Evolutionary conservation across 176 grass and related monocot species (phyloP).

Genomic region (Dendrocalamus sinicus): DNA sequence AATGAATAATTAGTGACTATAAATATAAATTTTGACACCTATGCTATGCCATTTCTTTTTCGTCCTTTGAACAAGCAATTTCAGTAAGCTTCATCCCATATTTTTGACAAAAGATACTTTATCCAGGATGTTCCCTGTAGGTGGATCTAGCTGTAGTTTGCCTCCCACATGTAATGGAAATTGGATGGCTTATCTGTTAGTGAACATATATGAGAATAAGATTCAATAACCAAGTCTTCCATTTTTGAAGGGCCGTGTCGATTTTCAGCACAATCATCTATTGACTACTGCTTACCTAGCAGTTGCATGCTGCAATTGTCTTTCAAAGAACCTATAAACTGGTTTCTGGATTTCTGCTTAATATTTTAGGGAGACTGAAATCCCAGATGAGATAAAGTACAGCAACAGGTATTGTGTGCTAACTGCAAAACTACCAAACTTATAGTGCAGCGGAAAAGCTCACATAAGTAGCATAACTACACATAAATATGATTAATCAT

Average conservation of each 20-base stretch:
- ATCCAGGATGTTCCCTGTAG: not conserved
- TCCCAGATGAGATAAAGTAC: not conserved
- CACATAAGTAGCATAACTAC: not conserved
- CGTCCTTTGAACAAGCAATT: not conserved
- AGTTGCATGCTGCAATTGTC: not conserved
- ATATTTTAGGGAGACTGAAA: not conserved
- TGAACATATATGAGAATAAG: not conserved
- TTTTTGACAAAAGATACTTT: not conserved
- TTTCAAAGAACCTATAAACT: not conserved
- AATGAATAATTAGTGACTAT: not conserved
- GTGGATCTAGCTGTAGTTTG: not conserved
- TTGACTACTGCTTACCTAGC: not conserved
- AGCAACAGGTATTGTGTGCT: not conserved
- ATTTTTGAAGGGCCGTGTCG: slow-evolving; percentile 5
- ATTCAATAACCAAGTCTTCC: not conserved
- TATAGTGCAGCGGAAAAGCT: not conserved
- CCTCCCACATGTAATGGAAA: not conserved
- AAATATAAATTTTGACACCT: not conserved
- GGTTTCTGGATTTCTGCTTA: not conserved
- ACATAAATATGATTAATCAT: not conserved
- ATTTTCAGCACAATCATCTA: not conserved
- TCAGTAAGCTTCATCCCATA: not conserved
- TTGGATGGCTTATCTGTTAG: not conserved
- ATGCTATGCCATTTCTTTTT: not conserved
- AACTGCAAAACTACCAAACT: not conserved